Base-by-base conservation (phyloP, 805 yeast genomes). In the Gaillardinia entomophila region DNA sequence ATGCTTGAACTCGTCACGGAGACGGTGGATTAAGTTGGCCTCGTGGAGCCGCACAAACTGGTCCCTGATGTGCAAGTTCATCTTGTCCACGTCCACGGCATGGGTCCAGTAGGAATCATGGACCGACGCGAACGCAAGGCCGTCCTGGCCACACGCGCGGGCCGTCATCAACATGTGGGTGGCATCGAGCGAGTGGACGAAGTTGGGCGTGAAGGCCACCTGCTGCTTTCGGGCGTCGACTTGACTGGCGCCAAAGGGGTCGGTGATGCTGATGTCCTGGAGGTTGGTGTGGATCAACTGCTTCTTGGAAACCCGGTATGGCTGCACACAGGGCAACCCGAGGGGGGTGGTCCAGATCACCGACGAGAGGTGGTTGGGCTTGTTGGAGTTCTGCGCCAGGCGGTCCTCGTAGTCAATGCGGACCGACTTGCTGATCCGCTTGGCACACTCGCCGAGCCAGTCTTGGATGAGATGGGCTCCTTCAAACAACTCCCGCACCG, bases 91-190 rank as follows among this genome's bases (percentile, higher is more conserved):
- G 53, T 85, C 90, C 31, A 76, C 64, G 1, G 98, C 97, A 54
- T 92, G 97, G 0, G 97, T 88, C 98, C 98, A 90, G 56, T 85
- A 90, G 1, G 97, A 90, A 55, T 90, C 98, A 58, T 90, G 98
- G 16, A 90, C 98, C 1, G 97, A 79, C 0, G 97, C 96, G 68
- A 92, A 90, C 10, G 77, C 66, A 31, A 92, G 58, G 0, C 75
- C 77, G 2, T 53, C 52, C 26, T 78, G 70, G 4, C 82, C 77
- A 56, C 96, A 87, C 16, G 77, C 77, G 31, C 76, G 67, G 0
- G 97, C 95, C 6, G 96, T 82, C 66, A 89, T 62, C 32, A 92
- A 67, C 98, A 90, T 92, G 55, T 90, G 98, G 0, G 96, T 82
- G 1, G 97, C 97, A 68, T 90, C 98, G 36, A 90, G 66, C 0